These are phyloP conservation scores for Chalciporus chontae DNA, from an alignment of 768 basidiomycete species.

Conservation along the genomic window DNA sequence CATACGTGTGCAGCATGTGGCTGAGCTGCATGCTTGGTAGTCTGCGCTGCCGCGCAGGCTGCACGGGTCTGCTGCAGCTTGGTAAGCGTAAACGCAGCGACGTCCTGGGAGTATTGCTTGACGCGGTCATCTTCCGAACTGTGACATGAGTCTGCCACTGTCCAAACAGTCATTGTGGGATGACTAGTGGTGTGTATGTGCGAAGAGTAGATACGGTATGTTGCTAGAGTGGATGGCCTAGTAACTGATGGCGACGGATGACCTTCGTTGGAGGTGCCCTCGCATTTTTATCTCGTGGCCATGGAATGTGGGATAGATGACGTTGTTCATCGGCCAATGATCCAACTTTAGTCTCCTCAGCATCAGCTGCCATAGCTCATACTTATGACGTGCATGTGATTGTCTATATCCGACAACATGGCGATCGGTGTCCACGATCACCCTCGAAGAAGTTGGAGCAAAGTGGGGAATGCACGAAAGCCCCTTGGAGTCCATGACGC, in stretches of 20 bases:
- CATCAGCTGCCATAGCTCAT: background rate
- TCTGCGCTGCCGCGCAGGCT: background rate
- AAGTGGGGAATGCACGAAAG: background rate
- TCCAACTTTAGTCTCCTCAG: background rate
- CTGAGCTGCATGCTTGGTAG: background rate
- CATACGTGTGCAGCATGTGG: background rate
- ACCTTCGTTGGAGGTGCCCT: too few species aligned
- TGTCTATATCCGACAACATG: background rate
- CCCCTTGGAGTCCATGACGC: background rate
- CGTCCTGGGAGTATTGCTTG: conserved; percentile 42
- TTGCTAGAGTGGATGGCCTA: background rate
- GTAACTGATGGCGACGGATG: background rate
- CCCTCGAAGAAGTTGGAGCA: background rate
- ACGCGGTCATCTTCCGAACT: conserved; percentile 28
- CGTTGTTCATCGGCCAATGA: background rate
- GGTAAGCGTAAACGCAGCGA: conserved; percentile 46
- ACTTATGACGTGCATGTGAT: too few species aligned
- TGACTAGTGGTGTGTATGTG: background rate
- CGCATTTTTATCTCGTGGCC: background rate
- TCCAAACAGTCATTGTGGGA: background rate
- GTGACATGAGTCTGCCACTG: background rate
- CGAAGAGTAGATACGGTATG: background rate
- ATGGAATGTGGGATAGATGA: background rate
- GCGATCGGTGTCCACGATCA: background rate
- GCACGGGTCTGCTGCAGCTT: conserved; percentile 31